phyloP scores from a whole-genome alignment of 192 early-diverging fungal genomes.

The Gigaspora rosea region DNA sequence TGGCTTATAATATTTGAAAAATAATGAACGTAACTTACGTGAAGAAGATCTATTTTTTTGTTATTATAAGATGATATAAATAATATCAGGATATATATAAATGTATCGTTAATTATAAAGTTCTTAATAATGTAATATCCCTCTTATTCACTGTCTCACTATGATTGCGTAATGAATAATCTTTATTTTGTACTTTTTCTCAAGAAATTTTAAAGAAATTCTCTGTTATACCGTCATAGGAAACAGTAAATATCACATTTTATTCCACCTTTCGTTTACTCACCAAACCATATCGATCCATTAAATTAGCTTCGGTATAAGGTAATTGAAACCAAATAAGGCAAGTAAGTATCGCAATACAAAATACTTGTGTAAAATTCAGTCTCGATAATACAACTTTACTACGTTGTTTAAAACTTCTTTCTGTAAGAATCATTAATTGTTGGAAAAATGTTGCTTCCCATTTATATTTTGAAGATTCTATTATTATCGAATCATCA shows the following conservation, averaged over 20 bases:
- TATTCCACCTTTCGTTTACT: neutral
- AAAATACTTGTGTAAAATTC: neutral
- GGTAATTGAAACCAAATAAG: constrained; percentile 15
- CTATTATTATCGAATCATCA: neutral
- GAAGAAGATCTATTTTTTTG: neutral
- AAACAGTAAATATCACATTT: neutral
- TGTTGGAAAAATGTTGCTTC: constrained; percentile 24
- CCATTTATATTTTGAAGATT: constrained; percentile 2
- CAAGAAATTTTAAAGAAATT: too few species aligned
- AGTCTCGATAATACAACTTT: constrained; percentile 8
- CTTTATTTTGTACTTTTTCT: too few species aligned
- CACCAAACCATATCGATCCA: neutral
- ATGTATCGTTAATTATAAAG: too few species aligned
- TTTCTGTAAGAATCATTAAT: constrained; percentile 14
- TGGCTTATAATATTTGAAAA: neutral
- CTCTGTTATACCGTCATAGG: neutral
- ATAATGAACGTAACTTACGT: neutral
- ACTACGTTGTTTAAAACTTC: constrained; percentile 24
- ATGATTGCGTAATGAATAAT: too few species aligned
- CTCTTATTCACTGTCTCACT: too few species aligned
- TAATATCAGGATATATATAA: too few species aligned
- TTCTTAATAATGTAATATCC: too few species aligned
- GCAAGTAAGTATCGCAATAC: neutral
- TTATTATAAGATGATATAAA: too few species aligned
- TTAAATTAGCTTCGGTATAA: neutral